Evolutionary conservation across 345 rosid genomes (phyloP), one percentile per base, ranked within the genome.

Genomic region (Mangifera indica): DNA sequence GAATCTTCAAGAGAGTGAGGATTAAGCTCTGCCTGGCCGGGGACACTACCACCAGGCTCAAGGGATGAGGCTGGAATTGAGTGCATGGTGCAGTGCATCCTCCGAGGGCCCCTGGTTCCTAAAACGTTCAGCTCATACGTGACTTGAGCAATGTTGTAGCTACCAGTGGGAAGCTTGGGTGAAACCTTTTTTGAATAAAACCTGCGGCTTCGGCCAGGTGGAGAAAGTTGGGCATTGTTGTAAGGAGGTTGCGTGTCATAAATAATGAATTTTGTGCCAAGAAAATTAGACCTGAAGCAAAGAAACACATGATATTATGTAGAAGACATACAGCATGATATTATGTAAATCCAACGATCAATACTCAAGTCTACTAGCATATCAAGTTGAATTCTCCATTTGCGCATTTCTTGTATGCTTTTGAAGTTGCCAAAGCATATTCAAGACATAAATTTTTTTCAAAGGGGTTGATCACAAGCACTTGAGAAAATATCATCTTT

Each of bases 241-340:
- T 88, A 93, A 21, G 97, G 89, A 55, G 94, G 97, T 75, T 93
- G 98, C 2, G 98, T 93, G 75, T 91, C 97, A 59, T 90, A 90
- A 56, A 93, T 84, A 26, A 93, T 71, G 79, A 93, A 93, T 74
- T 88, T 93, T 34, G 98, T 93, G 48, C 97, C 98, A 0, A 93
- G 91, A 81, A 93, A 93, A 81, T 93, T 93, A 45, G 98, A 93
- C 87, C 98, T 93, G 87, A 64, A 72, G 62, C 72, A 63, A 34
- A n/a, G 60, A 73, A 54, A 67, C 32, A 37, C 12, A 7, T 34
- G 17, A 57, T 51, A 22, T 29, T 25, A 66, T 44, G 53, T 45
- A n/a, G 2, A 40, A n/a, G n/a, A n/a, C n/a, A 13, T 42, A 22
- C 3, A 0, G 9, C 1, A 21, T 6, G 11, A 21, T 7, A 61